These are phyloP conservation scores for Oryza brachyantha DNA, from an alignment of 176 grass and related monocot species.

Conservation along the genomic window DNA sequence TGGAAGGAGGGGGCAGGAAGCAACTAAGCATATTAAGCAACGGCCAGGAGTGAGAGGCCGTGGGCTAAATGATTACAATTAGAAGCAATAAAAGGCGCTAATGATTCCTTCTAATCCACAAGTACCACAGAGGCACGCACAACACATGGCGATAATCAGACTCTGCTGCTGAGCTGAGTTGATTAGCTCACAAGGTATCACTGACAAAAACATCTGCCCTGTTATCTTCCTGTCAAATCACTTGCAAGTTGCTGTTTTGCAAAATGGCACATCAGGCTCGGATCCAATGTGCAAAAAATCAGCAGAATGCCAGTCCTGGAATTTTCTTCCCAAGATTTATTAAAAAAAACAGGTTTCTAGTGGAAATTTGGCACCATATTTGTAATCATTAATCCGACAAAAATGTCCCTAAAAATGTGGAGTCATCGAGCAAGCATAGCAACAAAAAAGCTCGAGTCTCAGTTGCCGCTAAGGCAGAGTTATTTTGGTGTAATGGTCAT, in stretches of 20 bases:
- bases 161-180: background rate
- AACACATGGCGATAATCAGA: constrained; percentile 25
- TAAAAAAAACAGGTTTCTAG: background rate
- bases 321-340: background rate
- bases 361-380: background rate
- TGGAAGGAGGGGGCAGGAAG: constrained; percentile 47
- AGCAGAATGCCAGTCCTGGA: background rate
- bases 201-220: background rate
- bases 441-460: background rate
- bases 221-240: background rate
- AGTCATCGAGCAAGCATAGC: background rate
- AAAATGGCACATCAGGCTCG: background rate
- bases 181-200: constrained; percentile 8
- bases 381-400: too few species aligned
- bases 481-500: background rate
- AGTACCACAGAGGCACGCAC: constrained; percentile 4
- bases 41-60: background rate
- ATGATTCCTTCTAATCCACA: constrained; percentile 29
- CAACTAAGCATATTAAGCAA: constrained; percentile 32
- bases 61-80: constrained; percentile 14
- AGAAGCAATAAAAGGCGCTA: constrained; percentile 17
- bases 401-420: background rate
- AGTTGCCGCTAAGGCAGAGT: background rate
- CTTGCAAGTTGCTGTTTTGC: constrained; percentile 8
- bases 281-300: background rate